Evolutionary conservation across 345 rosid genomes (phyloP).

Genomic region (Draba incana): DNA sequence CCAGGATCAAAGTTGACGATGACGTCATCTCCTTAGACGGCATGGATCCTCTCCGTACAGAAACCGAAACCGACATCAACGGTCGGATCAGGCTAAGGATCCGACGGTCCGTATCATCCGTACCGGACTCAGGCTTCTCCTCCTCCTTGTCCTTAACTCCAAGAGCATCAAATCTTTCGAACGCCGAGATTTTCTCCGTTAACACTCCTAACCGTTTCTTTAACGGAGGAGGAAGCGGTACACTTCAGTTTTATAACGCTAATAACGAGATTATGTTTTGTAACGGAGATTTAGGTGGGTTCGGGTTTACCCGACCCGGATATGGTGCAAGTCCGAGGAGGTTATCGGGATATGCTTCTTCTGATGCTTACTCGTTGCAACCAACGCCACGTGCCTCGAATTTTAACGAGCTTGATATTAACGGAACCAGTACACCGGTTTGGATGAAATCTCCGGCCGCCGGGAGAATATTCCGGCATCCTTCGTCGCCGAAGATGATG

Average conservation of each 20-base stretch:
- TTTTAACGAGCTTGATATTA: slow-evolving; percentile 47
- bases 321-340: slow-evolving; percentile 52
- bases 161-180: slow-evolving; percentile 51
- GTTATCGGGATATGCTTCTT: slow-evolving; percentile 68
- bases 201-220: slow-evolving; percentile 58
- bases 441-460: slow-evolving; percentile 48
- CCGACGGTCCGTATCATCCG: slow-evolving; percentile 44
- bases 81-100: slow-evolving; percentile 49
- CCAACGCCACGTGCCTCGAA: slow-evolving; percentile 61
- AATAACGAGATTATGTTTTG: slow-evolving; percentile 55
- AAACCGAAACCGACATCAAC: slow-evolving; percentile 52
- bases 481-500: slow-evolving; percentile 61
- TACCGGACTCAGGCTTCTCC: slow-evolving; percentile 40
- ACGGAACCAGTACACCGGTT: slow-evolving; percentile 37
- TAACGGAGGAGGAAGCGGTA: slow-evolving; percentile 57
- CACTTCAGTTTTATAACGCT: slow-evolving; percentile 48
- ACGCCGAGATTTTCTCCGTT: slow-evolving; percentile 60
- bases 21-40: slow-evolving; percentile 60
- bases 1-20: slow-evolving; percentile 53
- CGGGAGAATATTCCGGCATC: slow-evolving; percentile 71
- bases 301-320: slow-evolving; percentile 56
- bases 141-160: slow-evolving; percentile 52
- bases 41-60: slow-evolving; percentile 49
- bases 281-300: slow-evolving; percentile 53
- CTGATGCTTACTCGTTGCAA: slow-evolving; percentile 69